Evolutionary conservation across 768 basidiomycete genomes (phyloP).

Genomic region (Amanita fuliginea): DNA sequence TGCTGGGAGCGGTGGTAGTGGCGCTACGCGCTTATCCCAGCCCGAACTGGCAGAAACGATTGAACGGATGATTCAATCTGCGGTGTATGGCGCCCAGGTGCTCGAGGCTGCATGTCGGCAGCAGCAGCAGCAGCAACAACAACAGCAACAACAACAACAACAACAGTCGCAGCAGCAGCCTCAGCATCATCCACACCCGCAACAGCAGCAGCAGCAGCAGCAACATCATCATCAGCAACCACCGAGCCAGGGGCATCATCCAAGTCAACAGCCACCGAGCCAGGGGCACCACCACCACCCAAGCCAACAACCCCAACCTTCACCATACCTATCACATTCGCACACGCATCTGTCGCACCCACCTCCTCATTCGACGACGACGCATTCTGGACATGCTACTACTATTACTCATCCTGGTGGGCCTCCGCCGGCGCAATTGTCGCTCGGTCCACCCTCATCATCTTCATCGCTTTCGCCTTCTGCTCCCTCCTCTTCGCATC

Average conservation of each 20-base stretch:
- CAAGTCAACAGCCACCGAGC: not conserved
- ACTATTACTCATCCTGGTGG: no score
- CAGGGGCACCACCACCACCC: no score
- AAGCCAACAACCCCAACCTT: not conserved
- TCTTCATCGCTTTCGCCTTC: constrained; percentile 1
- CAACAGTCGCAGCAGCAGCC: not conserved
- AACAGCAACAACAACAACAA: not conserved
- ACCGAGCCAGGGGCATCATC: not conserved
- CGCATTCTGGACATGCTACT: not conserved
- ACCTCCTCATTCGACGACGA: no score
- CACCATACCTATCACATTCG: not conserved
- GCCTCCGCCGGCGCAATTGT: not conserved
- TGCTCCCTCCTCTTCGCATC: not conserved
- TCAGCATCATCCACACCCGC: not conserved
- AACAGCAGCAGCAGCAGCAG: not conserved
- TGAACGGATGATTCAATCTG: constrained; percentile 32
- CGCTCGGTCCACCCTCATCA: not conserved
- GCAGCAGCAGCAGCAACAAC: not conserved
- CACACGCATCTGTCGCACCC: not conserved
- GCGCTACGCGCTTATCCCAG: not conserved
- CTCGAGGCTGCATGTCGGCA: constrained; percentile 26
- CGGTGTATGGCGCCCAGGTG: constrained; percentile 30
- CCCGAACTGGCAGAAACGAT: constrained; percentile 19
- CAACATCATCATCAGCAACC: not conserved
- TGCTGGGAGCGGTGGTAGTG: constrained; percentile 2